Conservation (phyloP, 2,329 filamentous ascomycete species). For the Cadophora gregata region DNA sequence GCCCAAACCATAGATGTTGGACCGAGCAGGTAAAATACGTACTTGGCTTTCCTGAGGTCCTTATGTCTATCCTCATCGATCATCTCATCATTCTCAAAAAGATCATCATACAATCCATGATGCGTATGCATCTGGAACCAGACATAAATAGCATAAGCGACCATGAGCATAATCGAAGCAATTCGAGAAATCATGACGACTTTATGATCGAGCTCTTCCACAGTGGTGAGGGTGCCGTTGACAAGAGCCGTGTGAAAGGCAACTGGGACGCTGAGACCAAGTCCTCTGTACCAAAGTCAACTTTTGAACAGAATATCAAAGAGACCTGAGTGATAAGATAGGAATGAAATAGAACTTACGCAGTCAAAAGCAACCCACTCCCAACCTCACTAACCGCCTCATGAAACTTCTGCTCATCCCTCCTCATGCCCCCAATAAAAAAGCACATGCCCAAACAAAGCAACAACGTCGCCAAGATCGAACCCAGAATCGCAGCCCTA, state of each 20-base stretch:
- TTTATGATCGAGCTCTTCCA: conserved; percentile 53
- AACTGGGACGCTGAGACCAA: conserved; percentile 49
- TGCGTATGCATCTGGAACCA: conserved; percentile 78
- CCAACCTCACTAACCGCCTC: conserved; percentile 80
- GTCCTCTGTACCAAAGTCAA: conserved; percentile 45
- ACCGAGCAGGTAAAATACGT: not conserved
- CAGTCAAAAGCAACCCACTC: conserved; percentile 76
- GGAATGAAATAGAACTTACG: conserved; percentile 55
- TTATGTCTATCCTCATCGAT: conserved; percentile 68
- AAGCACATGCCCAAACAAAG: conserved; percentile 83
- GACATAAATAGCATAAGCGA: conserved; percentile 71
- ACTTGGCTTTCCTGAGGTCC: conserved; percentile 65
- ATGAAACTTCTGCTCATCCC: conserved; percentile 74
- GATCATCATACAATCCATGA: conserved; percentile 76
- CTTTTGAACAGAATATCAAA: not conserved
- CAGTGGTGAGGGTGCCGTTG: conserved; percentile 43
- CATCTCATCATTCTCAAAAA: conserved; percentile 73
- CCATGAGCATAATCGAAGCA: conserved; percentile 72
- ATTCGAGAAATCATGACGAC: conserved; percentile 72
- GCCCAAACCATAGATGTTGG: not conserved
- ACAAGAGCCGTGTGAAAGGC: conserved; percentile 54
- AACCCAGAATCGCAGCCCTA: conserved; percentile 82
- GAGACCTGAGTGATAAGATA: not conserved
- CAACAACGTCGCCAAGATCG: conserved; percentile 82
- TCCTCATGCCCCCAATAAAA: conserved; percentile 73